phyloP scores from a whole-genome alignment of 257 asterid genomes.

The Solanum corneliomulleri region DNA sequence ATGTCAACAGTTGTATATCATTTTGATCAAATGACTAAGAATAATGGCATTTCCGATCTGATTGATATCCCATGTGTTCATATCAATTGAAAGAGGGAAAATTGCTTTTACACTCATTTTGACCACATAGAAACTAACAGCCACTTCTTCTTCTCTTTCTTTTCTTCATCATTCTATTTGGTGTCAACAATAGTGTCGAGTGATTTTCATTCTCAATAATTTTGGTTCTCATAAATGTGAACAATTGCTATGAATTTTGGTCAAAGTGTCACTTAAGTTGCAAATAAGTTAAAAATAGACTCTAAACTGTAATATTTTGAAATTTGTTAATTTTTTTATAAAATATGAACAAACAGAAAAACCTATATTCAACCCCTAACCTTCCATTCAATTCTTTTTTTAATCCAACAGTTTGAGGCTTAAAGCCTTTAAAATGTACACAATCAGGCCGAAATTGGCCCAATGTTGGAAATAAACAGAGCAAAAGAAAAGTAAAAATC shows the following conservation, averaged over 20 bases:
- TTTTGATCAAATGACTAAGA: neutral
- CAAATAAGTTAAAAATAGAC: neutral
- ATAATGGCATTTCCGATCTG: neutral
- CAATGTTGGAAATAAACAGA: no score
- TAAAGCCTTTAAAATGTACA: no score
- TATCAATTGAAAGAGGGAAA: neutral
- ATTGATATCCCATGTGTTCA: neutral
- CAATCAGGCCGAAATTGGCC: no score
- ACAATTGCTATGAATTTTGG: neutral
- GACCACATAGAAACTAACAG: neutral
- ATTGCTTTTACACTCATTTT: no score
- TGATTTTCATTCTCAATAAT: neutral
- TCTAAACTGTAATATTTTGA: neutral
- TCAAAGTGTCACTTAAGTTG: neutral
- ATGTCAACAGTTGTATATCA: neutral
- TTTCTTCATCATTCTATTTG: neutral
- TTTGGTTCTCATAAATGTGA: neutral
- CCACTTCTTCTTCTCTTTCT: neutral
- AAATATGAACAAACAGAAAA: neutral
- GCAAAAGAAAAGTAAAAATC: no score
- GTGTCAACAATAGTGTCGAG: neutral
- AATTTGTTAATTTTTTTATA: no score
- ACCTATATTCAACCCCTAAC: neutral
- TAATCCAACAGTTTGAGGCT: no score
- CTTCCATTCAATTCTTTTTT: neutral